A percentile compares a stretch with the other conserved stretches of the same genome.
Conservation (phyloP, 768 basidiomycete species). For the Tulasnella sp. region DNA sequence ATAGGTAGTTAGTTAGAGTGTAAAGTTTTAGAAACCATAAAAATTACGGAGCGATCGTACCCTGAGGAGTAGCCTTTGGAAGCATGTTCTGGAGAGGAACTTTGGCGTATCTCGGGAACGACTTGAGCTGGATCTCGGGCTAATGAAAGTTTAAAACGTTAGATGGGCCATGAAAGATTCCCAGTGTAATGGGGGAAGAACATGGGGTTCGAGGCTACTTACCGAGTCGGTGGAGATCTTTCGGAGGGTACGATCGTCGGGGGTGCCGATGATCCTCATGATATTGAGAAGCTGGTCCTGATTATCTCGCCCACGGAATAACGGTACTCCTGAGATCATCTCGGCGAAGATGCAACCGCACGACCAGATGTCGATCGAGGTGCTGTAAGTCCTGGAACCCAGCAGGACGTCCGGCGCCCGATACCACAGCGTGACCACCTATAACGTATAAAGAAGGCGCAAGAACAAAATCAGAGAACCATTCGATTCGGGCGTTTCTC, state of each 20-base stretch:
- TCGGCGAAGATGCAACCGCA: constrained; percentile 99
- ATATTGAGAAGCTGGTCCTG: constrained; percentile 97
- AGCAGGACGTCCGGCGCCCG: constrained; percentile 96
- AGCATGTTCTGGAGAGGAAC: constrained; percentile 73
- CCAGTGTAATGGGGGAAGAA: not conserved
- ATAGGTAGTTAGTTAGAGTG: not conserved
- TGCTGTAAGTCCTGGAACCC: constrained; percentile 94
- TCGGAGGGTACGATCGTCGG: constrained; percentile 75
- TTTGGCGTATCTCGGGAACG: constrained; percentile 80
- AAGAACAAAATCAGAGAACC: not conserved
- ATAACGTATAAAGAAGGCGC: not conserved
- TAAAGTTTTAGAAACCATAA: not conserved
- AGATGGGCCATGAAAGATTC: not conserved
- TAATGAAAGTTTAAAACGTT: constrained; percentile 27
- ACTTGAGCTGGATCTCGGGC: constrained; percentile 79
- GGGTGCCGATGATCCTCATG: constrained; percentile 94
- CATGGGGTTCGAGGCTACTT: constrained; percentile 29
- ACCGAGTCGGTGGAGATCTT: constrained; percentile 90
- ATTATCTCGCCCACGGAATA: constrained; percentile 95
- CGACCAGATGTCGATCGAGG: constrained; percentile 98
- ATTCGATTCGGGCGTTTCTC: not conserved
- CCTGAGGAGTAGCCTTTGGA: constrained; percentile 78
- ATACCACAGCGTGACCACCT: constrained; percentile 99
- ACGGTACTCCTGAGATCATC: constrained; percentile 95
- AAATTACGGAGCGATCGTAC: constrained; percentile 34